Evolutionary conservation across 2,329 filamentous ascomycete species (phyloP).

Genomic region (Aspergillus novofumigatus): DNA sequence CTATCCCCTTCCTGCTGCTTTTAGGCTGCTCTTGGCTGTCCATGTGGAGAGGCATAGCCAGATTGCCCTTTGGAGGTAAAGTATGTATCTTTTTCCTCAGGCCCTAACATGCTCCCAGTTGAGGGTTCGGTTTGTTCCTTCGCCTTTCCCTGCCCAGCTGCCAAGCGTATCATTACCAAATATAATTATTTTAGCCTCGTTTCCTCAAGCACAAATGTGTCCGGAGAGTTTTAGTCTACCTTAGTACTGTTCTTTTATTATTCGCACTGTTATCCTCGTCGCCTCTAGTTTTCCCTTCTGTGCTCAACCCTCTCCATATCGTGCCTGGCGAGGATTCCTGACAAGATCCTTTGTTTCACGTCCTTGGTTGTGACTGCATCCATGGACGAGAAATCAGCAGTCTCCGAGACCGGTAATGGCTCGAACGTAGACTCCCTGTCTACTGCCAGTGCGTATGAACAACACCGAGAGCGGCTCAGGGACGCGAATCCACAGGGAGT

Average conservation of each 20-base stretch:
- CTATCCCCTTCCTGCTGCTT: not conserved
- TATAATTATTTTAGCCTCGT: not conserved
- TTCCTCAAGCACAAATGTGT: not conserved
- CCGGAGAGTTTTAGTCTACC: not conserved
- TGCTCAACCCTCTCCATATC: not conserved
- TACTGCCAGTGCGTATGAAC: constrained; percentile 24
- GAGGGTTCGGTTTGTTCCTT: not conserved
- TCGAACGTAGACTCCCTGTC: constrained; percentile 27
- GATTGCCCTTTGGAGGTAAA: not conserved
- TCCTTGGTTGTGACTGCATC: not conserved
- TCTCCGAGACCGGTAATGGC: constrained; percentile 13
- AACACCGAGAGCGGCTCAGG: constrained; percentile 26
- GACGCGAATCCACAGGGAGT: constrained; percentile 30
- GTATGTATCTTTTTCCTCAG: too few species aligned
- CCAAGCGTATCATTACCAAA: not conserved
- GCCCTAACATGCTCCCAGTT: not conserved
- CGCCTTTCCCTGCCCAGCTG: not conserved
- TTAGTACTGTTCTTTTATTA: not conserved
- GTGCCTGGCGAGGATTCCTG: too few species aligned
- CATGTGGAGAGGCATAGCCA: not conserved
- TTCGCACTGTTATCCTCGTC: not conserved
- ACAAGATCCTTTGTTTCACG: too few species aligned
- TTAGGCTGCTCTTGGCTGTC: not conserved
- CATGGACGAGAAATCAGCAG: constrained; percentile 18
- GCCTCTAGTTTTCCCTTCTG: not conserved